Percentiles rank a stretch among this genome's conserved stretches.
phyloP scores from a whole-genome alignment of 1,284 basidiomycete species.

The Tilletia caries region DNA sequence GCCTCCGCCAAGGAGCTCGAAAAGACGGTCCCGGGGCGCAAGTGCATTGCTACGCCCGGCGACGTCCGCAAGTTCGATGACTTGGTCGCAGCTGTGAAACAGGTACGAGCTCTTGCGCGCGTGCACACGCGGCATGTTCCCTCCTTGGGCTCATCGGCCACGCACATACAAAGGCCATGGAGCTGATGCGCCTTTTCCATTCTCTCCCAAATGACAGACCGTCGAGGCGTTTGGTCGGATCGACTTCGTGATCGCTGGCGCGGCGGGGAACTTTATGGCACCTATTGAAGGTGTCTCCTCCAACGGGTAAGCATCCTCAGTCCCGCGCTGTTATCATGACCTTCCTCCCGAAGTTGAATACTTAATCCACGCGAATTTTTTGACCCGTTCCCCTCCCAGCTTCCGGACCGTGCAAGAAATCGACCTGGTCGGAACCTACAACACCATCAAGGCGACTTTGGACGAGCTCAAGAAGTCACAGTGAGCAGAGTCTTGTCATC shows the following conservation, averaged over 20 bases:
- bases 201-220: constrained; percentile 56
- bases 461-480: constrained; percentile 17
- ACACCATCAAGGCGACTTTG: constrained; percentile 84
- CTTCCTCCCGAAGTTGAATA: constrained; percentile 77
- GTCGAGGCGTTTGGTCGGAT: constrained; percentile 78
- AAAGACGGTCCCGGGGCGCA: constrained; percentile 59
- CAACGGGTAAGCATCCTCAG: constrained; percentile 57
- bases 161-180: no score
- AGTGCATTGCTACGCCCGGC: constrained; percentile 71
- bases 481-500: background rate
- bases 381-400: background rate
- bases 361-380: constrained; percentile 71
- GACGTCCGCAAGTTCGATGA: constrained; percentile 78
- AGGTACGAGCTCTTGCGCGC: no score
- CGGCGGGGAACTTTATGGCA: constrained; percentile 53
- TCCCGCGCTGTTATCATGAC: no score
- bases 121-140: no score
- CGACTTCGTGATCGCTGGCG: constrained; percentile 91
- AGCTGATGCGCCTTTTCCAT: background rate
- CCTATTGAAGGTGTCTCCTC: constrained; percentile 48
- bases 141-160: no score
- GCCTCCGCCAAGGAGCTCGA: constrained; percentile 71
- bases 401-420: constrained; percentile 93
- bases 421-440: constrained; percentile 85
- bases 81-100: constrained; percentile 71